These are phyloP conservation scores for Bruguiera parviflora DNA, from an alignment of 345 rosid genomes.

Conservation along the genomic window DNA sequence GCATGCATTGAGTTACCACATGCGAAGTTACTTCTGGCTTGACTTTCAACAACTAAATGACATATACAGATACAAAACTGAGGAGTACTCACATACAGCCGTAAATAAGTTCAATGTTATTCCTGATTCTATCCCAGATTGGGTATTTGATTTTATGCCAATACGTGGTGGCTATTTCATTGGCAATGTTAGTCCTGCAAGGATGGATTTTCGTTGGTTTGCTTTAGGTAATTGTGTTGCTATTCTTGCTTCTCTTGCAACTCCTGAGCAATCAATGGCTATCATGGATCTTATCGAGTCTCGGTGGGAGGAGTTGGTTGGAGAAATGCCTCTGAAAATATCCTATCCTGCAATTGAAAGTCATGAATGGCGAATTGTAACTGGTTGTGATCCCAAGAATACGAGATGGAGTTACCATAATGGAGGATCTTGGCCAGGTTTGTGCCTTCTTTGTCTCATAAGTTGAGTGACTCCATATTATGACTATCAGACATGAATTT, in stretches of 20 bases:
- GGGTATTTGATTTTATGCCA: constrained; percentile 39
- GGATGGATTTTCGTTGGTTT: constrained; percentile 37
- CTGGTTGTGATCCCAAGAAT: constrained; percentile 41
- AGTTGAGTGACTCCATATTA: background rate
- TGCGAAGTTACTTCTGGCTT: constrained; percentile 34
- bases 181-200: constrained; percentile 38
- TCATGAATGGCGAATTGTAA: constrained; percentile 34
- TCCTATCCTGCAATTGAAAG: constrained; percentile 34
- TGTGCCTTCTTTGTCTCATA: background rate
- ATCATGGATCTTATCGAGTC: constrained; percentile 36
- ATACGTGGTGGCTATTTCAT: constrained; percentile 36
- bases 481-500: background rate
- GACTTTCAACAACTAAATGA: constrained; percentile 37
- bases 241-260: constrained; percentile 33
- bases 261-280: constrained; percentile 32
- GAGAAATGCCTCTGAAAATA: constrained; percentile 39
- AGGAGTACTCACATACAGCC: constrained; percentile 39
- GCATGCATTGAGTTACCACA: constrained; percentile 34
- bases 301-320: constrained; percentile 37
- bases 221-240: constrained; percentile 37
- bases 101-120: constrained; percentile 39
- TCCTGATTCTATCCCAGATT: constrained; percentile 37
- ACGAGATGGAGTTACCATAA: constrained; percentile 41
- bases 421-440: constrained; percentile 43
- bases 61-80: constrained; percentile 36